A percentile compares a stretch with the other conserved stretches of the same genome.
These are phyloP conservation scores for Plasmopara halstedii DNA, from an alignment of 352 stramenopile species.

Conservation along the genomic window DNA sequence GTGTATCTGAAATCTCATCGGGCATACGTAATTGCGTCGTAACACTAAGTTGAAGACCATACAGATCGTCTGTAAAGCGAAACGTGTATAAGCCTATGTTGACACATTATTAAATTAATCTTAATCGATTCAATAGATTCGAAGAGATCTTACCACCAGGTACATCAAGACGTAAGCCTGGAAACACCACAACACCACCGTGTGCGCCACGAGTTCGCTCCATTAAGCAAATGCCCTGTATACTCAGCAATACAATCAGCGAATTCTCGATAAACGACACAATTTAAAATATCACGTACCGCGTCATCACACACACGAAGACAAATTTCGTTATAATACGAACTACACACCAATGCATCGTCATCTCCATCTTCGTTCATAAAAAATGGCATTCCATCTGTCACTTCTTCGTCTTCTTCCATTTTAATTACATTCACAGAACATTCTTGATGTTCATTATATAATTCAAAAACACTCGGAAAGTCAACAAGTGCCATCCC, in stretches of 20 bases:
- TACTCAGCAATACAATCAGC: neutral
- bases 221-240: constrained; percentile 50
- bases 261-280: neutral
- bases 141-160: constrained; percentile 34
- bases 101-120: constrained; percentile 7
- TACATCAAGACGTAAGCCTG: constrained; percentile 51
- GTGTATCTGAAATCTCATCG: constrained; percentile 34
- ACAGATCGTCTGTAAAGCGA: constrained; percentile 53
- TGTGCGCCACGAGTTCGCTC: constrained; percentile 39
- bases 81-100: constrained; percentile 64
- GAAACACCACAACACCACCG: constrained; percentile 51
- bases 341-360: constrained; percentile 43
- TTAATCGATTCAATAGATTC: too few relatives aligned
- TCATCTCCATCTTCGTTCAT: constrained; percentile 63
- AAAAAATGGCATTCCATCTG: constrained; percentile 54
- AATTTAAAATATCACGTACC: constrained; percentile 19
- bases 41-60: constrained; percentile 47
- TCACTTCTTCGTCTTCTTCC: constrained; percentile 69
- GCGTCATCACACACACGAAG: constrained; percentile 45
- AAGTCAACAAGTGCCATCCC: constrained; percentile 62
- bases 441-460: constrained; percentile 65
- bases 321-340: constrained; percentile 61
- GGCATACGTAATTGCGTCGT: constrained; percentile 39
- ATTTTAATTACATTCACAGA: constrained; percentile 59
- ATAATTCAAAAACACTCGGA: constrained; percentile 55